Evolutionary conservation across 108 stramenopile genomes (phyloP).

Genomic region (Schizochytrium sp.): DNA sequence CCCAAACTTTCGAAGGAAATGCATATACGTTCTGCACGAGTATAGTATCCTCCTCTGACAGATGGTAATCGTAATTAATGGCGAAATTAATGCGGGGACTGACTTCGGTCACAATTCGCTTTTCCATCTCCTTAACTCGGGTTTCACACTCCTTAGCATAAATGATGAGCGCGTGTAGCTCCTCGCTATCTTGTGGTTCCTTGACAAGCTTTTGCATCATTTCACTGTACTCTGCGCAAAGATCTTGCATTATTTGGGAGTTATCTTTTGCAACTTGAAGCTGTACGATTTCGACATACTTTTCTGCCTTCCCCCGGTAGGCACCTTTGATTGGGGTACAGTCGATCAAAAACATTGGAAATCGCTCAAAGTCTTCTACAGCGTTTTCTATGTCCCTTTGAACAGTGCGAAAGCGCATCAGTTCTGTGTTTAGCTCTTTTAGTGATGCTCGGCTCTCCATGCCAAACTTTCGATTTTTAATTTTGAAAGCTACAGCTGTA

Average conservation of each 20-base stretch:
- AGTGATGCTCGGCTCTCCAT: neutral
- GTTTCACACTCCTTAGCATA: neutral
- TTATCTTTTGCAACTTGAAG: slow-evolving; percentile 39
- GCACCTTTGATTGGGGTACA: slow-evolving; percentile 59
- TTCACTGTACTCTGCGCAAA: slow-evolving; percentile 23
- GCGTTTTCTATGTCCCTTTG: neutral
- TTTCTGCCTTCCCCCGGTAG: neutral
- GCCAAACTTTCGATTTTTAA: slow-evolving; percentile 37
- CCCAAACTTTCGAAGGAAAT: slow-evolving; percentile 17
- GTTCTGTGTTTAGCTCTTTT: slow-evolving; percentile 44
- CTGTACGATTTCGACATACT: slow-evolving; percentile 43
- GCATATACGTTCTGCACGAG: slow-evolving; percentile 33
- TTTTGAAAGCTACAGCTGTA: slow-evolving; percentile 3
- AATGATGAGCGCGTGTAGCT: slow-evolving; percentile 35
- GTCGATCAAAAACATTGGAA: slow-evolving; percentile 53
- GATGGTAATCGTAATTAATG: slow-evolving; percentile 1
- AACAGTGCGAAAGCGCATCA: neutral
- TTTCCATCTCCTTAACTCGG: slow-evolving; percentile 10
- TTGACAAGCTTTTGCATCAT: neutral
- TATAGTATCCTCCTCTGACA: neutral
- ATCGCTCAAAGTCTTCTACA: neutral
- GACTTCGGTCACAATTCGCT: slow-evolving; percentile 42
- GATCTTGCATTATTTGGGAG: neutral
- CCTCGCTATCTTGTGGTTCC: slow-evolving; percentile 60
- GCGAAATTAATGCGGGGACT: slow-evolving; percentile 33